Conservation (phyloP, 768 basidiomycete genomes). For the Cystobasidiopsis lactophilus region DNA sequence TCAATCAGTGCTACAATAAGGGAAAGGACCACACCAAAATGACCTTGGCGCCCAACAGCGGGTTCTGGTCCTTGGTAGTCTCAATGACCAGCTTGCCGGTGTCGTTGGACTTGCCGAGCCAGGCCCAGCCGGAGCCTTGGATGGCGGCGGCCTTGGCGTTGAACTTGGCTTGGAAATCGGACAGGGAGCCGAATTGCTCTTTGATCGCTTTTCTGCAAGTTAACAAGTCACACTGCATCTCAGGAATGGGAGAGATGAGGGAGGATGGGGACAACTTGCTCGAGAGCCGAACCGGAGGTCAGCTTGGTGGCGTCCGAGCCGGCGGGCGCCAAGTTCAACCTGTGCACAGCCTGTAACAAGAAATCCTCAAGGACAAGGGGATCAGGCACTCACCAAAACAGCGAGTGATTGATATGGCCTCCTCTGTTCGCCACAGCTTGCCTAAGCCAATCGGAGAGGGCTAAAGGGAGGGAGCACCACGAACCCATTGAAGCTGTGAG, state of each 20-base stretch:
- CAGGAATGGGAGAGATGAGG: conserved; percentile 19
- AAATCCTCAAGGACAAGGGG: too few species aligned
- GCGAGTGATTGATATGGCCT: conserved; percentile 42
- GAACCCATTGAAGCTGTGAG: too few species aligned
- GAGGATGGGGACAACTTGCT: not conserved
- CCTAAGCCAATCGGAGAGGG: too few species aligned
- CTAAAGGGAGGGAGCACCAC: too few species aligned
- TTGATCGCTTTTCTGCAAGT: conserved; percentile 44
- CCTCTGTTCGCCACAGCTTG: too few species aligned
- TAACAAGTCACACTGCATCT: too few species aligned
- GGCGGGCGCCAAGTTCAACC: conserved; percentile 70
- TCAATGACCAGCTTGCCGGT: conserved; percentile 59
- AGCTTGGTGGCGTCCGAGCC: conserved; percentile 43
- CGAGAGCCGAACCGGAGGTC: conserved; percentile 28
- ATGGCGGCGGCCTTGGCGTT: conserved; percentile 74
- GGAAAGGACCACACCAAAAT: too few species aligned
- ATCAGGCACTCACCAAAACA: too few species aligned
- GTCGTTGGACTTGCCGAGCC: conserved; percentile 62
- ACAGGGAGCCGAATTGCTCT: conserved; percentile 66
- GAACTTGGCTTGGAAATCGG: conserved; percentile 61
- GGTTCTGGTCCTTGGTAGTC: conserved; percentile 43
- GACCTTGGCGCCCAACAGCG: too few species aligned
- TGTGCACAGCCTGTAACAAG: too few species aligned
- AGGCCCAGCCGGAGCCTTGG: conserved; percentile 62
- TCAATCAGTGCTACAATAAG: too few species aligned